Percentiles rank a stretch among this genome's conserved stretches.
Evolutionary conservation across 2,329 filamentous ascomycete species (phyloP).

Genomic region (Microdochium trichocladiopsis): DNA sequence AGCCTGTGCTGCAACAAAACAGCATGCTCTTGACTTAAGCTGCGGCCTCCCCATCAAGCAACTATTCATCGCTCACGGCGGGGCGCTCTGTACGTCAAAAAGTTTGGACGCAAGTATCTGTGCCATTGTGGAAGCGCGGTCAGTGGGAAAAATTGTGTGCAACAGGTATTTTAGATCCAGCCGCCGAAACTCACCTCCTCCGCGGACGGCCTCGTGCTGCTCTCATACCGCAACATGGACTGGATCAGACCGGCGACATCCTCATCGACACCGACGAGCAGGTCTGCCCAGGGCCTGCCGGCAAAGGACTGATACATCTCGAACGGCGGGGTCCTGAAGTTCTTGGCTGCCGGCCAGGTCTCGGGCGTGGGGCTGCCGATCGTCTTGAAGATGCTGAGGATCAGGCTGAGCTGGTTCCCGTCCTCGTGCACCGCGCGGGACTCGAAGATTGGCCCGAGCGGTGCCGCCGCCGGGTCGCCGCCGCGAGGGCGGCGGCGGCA

Average conservation of each 20-base stretch:
- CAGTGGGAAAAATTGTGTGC: no score
- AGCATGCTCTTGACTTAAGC: no score
- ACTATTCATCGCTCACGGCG: no score
- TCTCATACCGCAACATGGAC: constrained; percentile 67
- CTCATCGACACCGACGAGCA: constrained; percentile 56
- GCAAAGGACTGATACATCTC: constrained; percentile 80
- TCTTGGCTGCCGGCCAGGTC: constrained; percentile 73
- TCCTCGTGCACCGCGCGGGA: constrained; percentile 66
- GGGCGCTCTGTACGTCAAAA: no score
- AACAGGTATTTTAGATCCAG: no score
- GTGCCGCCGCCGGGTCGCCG: no score
- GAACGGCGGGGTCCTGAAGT: constrained; percentile 72
- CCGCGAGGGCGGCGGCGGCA: no score
- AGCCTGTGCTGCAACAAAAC: no score
- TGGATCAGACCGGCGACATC: constrained; percentile 59
- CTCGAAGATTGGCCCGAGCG: constrained; percentile 66
- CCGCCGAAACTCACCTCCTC: constrained; percentile 34
- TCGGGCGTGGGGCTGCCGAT: constrained; percentile 77
- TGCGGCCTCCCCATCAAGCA: no score
- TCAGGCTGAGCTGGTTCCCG: constrained; percentile 84
- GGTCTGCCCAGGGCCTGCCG: constrained; percentile 56
- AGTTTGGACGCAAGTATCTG: no score
- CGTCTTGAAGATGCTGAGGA: constrained; percentile 87
- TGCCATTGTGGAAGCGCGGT: no score
- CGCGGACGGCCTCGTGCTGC: constrained; percentile 58